These are phyloP conservation scores for Penicillium alfredii DNA, from an alignment of 495 filamentous ascomycete genomes.

Conservation along the genomic window DNA sequence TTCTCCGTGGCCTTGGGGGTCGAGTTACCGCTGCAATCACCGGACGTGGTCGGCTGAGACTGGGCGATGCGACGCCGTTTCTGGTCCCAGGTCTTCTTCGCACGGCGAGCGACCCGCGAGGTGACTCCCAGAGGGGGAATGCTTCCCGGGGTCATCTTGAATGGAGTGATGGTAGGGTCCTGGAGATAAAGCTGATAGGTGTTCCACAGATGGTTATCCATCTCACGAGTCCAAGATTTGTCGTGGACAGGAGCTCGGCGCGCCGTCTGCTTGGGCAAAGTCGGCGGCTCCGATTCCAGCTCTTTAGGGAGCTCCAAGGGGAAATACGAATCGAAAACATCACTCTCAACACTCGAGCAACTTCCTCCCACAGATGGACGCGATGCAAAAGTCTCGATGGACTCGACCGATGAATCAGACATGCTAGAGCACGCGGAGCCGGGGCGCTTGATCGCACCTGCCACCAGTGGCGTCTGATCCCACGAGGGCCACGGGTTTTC, in stretches of 20 bases:
- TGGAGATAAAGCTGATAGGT: conserved; percentile 83
- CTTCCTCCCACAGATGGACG: conserved; percentile 60
- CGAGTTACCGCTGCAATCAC: conserved; percentile 53
- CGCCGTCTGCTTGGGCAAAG: conserved; percentile 20
- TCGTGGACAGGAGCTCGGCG: conserved; percentile 8
- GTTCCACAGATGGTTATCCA: conserved; percentile 91
- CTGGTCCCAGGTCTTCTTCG: conserved; percentile 72
- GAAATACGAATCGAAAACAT: conserved; percentile 52
- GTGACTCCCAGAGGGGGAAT: conserved; percentile 88
- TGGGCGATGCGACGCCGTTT: conserved; percentile 14
- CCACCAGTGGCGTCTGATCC: conserved; percentile 29
- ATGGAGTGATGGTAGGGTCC: conserved; percentile 88
- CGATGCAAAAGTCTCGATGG: conserved; percentile 58
- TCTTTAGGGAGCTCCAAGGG: conserved; percentile 36
- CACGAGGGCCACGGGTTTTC: conserved; percentile 25
- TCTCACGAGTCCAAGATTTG: conserved; percentile 72
- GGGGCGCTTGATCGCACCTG: conserved; percentile 44
- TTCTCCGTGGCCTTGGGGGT: conserved; percentile 48
- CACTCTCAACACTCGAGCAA: conserved; percentile 63
- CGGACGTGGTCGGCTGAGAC: conserved; percentile 4
- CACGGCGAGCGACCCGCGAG: conserved; percentile 77
- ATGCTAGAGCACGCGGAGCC: conserved; percentile 54
- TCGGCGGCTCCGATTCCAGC: conserved; percentile 29
- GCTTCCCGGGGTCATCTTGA: conserved; percentile 80
- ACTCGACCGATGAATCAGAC: conserved; percentile 67